Conservation (phyloP, 2,329 filamentous ascomycete genomes). For the Sporothrix euskadiensis region DNA sequence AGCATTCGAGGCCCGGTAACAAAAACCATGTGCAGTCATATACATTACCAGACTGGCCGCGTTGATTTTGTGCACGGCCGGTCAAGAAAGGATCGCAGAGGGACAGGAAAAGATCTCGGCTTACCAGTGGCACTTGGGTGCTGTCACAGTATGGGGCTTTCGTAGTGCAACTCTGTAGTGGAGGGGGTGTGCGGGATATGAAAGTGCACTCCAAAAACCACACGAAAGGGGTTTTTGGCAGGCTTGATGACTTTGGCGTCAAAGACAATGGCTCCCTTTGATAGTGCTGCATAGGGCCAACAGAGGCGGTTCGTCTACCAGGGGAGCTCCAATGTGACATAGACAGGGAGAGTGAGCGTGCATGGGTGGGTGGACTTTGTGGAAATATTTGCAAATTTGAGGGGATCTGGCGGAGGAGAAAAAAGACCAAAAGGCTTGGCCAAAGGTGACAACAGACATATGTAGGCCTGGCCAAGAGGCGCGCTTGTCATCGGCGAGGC, state of each 20-base stretch:
- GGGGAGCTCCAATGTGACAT: background rate
- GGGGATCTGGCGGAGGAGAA: background rate
- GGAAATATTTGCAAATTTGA: background rate
- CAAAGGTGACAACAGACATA: background rate
- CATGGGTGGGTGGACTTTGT: background rate
- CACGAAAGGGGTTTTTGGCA: background rate
- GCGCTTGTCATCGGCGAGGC: background rate
- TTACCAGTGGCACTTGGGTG: conserved; percentile 4
- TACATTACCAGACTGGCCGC: background rate
- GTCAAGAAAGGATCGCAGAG: background rate
- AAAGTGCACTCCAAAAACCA: background rate
- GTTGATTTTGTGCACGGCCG: background rate
- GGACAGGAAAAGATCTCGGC: conserved; percentile 14
- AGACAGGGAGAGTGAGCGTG: background rate
- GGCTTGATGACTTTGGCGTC: background rate
- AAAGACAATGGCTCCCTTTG: background rate
- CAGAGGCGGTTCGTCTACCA: background rate
- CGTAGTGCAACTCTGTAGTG: conserved; percentile 1
- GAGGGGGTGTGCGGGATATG: background rate
- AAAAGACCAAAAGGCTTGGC: background rate
- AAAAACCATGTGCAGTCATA: background rate
- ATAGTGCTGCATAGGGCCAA: background rate
- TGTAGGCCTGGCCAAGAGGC: background rate
- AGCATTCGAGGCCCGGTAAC: background rate
- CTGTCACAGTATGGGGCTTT: background rate